Conservation (phyloP, 2,329 filamentous ascomycete species). For the Penicillium hesseltinei region DNA sequence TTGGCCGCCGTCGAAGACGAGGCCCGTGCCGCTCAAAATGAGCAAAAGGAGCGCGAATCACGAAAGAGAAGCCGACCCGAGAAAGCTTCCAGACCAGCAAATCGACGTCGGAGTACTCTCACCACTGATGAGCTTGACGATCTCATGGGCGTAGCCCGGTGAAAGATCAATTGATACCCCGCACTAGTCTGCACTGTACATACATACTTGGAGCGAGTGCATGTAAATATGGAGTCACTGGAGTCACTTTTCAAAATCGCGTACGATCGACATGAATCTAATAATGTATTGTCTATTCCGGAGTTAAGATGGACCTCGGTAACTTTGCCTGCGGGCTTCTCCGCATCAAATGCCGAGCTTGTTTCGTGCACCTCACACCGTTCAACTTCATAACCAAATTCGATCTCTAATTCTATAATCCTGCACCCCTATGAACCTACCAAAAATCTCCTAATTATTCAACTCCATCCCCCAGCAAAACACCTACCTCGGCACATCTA, state of each 20-base stretch:
- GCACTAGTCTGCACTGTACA: constrained; percentile 22
- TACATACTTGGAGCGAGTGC: constrained; percentile 19
- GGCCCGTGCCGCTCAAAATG: constrained; percentile 39
- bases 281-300: neutral
- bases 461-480: neutral
- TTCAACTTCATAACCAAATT: neutral
- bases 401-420: neutral
- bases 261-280: neutral
- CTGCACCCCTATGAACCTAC: neutral
- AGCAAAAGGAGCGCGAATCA: constrained; percentile 34
- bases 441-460: neutral
- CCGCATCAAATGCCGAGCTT: constrained; percentile 7
- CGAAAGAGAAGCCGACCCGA: constrained; percentile 37
- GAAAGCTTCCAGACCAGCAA: constrained; percentile 29
- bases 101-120: constrained; percentile 44
- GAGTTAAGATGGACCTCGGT: constrained; percentile 9
- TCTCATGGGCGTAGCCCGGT: constrained; percentile 34
- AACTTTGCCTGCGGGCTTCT: constrained; percentile 14
- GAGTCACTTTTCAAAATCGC: constrained; percentile 2
- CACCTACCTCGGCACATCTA: neutral
- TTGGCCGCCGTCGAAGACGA: constrained; percentile 45
- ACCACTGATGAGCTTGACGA: constrained; percentile 46
- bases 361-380: neutral
- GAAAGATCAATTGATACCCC: constrained; percentile 17
- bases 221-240: constrained; percentile 18